These are phyloP conservation scores for Trichoderma koningiopsis DNA, from an alignment of 2,329 filamentous ascomycete species.

Conservation along the genomic window DNA sequence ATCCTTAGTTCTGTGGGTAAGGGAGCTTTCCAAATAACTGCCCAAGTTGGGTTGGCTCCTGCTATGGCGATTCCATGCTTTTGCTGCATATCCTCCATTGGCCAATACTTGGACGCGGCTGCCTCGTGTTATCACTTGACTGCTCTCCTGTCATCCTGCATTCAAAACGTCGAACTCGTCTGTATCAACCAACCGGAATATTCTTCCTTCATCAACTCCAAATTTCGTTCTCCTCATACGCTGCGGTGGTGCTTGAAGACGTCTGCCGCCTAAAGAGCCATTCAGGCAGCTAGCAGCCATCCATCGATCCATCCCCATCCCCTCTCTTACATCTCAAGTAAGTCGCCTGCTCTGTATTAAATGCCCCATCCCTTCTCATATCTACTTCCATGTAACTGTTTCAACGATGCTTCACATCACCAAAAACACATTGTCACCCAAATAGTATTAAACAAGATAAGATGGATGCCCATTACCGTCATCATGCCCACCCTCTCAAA, in stretches of 20 bases:
- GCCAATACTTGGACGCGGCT: slow-evolving; percentile 7
- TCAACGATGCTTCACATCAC: not conserved
- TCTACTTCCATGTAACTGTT: not conserved
- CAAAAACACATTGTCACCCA: not conserved
- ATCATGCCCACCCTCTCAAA: not conserved
- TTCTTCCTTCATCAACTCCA: not conserved
- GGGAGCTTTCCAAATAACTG: slow-evolving; percentile 4
- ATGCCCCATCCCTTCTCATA: not conserved
- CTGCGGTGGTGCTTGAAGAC: no score
- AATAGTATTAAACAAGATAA: not conserved
- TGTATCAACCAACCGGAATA: not conserved
- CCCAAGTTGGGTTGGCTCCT: not conserved
- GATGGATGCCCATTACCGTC: not conserved
- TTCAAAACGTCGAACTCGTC: not conserved
- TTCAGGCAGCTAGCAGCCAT: not conserved
- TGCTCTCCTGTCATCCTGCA: slow-evolving; percentile 3
- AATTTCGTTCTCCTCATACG: not conserved
- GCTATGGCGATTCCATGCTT: not conserved
- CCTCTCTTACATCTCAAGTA: not conserved
- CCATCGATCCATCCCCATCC: not conserved
- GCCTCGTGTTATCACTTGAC: not conserved
- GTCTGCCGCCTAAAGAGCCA: not conserved
- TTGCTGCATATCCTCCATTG: slow-evolving; percentile 30
- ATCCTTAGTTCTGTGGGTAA: not conserved
- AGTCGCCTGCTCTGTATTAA: not conserved